These are phyloP conservation scores for Symbiodinium natans DNA, from an alignment of 73 alveolate species.

Conservation along the genomic window DNA sequence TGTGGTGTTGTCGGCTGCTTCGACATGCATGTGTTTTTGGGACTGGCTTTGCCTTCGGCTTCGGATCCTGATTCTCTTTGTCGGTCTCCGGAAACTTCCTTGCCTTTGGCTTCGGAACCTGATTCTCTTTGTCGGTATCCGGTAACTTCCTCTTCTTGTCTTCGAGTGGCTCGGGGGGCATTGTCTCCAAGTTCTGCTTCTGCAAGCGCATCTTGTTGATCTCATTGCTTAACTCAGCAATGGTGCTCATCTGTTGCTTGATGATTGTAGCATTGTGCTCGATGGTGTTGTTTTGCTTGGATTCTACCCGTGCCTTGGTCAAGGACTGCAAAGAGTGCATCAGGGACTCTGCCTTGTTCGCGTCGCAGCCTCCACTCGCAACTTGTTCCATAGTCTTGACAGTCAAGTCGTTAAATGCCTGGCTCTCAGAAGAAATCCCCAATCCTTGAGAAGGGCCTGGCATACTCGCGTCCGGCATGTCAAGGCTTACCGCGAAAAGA, in stretches of 20 bases:
- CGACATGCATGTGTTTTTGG: too few species aligned
- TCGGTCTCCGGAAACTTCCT: not conserved
- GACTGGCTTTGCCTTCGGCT: not conserved
- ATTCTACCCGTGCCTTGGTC: not conserved
- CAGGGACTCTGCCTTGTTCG: not conserved
- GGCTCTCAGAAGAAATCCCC: not conserved
- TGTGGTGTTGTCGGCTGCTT: too few species aligned
- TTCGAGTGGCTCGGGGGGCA: not conserved
- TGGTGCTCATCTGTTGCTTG: not conserved
- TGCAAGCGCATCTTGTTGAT: not conserved
- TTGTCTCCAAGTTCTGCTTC: not conserved
- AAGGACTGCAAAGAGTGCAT: not conserved
- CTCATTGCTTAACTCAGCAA: not conserved
- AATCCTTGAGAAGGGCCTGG: not conserved
- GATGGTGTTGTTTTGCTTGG: not conserved
- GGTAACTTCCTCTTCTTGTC: not conserved
- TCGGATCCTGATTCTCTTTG: not conserved
- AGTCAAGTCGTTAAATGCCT: not conserved
- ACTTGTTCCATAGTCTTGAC: not conserved
- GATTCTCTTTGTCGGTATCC: not conserved
- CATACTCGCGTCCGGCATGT: not conserved
- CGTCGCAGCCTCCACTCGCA: not conserved
- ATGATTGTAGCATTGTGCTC: not conserved
- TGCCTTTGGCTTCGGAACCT: not conserved
- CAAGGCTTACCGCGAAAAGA: not conserved